phyloP scores from a whole-genome alignment of 2,329 filamentous ascomycete genomes.

The Lasiodiplodia gonubiensis region DNA sequence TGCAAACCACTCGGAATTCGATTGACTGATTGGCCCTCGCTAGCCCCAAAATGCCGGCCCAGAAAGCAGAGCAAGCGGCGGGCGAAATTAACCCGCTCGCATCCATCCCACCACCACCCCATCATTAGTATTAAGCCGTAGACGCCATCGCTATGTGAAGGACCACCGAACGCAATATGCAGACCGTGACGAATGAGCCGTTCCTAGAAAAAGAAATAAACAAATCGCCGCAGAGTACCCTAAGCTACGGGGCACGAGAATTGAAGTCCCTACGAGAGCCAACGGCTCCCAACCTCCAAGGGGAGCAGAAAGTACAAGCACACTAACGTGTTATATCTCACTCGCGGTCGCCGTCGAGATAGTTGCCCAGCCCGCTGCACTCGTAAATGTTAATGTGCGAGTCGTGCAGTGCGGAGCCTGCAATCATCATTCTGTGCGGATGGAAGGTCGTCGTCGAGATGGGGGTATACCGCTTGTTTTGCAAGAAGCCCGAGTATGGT shows the following conservation, averaged over 20 bases:
- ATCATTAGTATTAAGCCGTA: conserved; percentile 27
- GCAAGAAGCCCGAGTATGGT: conserved; percentile 86
- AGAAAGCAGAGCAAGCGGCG: conserved; percentile 11
- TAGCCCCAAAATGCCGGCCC: not conserved
- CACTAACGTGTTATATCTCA: not conserved
- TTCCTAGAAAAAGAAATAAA: not conserved
- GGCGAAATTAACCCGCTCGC: conserved; percentile 4
- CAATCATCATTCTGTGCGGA: conserved; percentile 89
- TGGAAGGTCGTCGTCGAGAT: conserved; percentile 94
- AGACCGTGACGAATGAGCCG: conserved; percentile 16
- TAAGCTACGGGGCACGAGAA: conserved; percentile 4
- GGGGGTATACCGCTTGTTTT: conserved; percentile 78
- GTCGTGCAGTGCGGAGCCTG: conserved; percentile 84
- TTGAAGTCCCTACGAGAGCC: conserved; percentile 4
- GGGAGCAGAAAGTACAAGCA: not conserved
- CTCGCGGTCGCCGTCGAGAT: conserved; percentile 11
- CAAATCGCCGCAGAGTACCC: conserved; percentile 4
- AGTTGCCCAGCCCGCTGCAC: conserved; percentile 52
- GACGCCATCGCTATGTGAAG: conserved; percentile 31
- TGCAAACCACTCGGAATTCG: not conserved
- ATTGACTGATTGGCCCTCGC: not conserved
- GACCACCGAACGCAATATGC: conserved; percentile 26
- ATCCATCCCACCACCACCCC: conserved; percentile 13
- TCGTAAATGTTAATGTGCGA: conserved; percentile 89
- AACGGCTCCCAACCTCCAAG: not conserved